Evolutionary conservation across 305 asterid species (phyloP).

Genomic region (Withania somnifera): DNA sequence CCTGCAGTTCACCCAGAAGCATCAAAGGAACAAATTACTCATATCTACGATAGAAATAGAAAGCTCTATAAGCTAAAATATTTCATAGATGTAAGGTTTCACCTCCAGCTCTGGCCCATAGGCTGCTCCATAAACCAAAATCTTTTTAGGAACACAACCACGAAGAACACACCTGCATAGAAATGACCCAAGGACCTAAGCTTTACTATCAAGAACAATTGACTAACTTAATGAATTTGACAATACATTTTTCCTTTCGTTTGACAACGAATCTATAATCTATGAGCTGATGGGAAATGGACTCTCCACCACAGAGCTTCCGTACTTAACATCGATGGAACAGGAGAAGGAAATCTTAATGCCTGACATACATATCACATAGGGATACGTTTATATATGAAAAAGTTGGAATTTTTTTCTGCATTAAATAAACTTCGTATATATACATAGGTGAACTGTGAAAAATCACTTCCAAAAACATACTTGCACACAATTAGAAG

Average conservation of each 20-base stretch:
- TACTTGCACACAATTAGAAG: not conserved
- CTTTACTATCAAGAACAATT: not conserved
- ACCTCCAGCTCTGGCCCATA: constrained; percentile 98
- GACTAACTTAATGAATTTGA: not conserved
- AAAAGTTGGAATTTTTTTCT: not conserved
- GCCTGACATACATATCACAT: not conserved
- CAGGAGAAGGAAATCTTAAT: not conserved
- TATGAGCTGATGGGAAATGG: not conserved
- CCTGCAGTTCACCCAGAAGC: constrained; percentile 37
- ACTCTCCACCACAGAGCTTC: not conserved
- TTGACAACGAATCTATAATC: not conserved
- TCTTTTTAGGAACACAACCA: constrained; percentile 98
- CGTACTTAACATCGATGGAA: not conserved
- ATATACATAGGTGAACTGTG: not conserved
- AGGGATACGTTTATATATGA: not conserved
- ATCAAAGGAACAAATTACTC: not conserved
- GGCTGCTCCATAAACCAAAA: constrained; percentile 92
- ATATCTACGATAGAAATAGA: not conserved
- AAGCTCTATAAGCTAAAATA: not conserved
- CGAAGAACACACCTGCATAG: constrained; percentile 89
- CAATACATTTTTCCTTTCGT: not conserved
- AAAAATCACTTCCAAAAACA: not conserved
- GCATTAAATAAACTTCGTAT: not conserved
- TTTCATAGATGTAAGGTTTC: constrained; percentile 3
- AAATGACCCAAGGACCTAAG: not conserved